Evolutionary conservation across 169 alveolate genomes (phyloP).

Genomic region (Cryptosporidium viatorum): DNA sequence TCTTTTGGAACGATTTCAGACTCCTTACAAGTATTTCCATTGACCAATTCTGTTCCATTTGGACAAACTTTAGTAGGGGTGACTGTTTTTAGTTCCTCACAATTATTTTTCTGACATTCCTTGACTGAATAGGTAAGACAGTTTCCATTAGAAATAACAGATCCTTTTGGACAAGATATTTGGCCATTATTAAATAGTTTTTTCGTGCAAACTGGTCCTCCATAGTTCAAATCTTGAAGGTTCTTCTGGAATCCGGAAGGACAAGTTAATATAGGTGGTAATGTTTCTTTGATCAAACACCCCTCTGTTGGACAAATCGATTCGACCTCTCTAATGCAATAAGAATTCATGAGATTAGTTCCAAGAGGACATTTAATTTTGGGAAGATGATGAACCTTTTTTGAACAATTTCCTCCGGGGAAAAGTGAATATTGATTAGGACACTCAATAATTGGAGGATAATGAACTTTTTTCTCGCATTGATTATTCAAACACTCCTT

Average conservation of each 20-base stretch:
- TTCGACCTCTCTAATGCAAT: slow-evolving; percentile 50
- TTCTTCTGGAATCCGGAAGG: slow-evolving; percentile 58
- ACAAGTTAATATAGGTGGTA: slow-evolving; percentile 10
- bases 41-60: slow-evolving; percentile 21
- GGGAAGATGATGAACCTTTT: slow-evolving; percentile 37
- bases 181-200: slow-evolving; percentile 23
- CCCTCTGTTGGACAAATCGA: slow-evolving; percentile 39
- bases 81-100: neutral
- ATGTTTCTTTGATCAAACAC: slow-evolving; percentile 1
- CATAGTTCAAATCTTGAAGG: neutral
- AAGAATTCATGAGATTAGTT: slow-evolving; percentile 25
- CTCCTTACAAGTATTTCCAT: slow-evolving; percentile 2
- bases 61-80: slow-evolving; percentile 48
- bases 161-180: slow-evolving; percentile 22
- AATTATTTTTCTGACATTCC: slow-evolving; percentile 23
- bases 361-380: slow-evolving; percentile 51
- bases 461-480: slow-evolving; percentile 51
- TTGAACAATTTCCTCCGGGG: slow-evolving; percentile 32
- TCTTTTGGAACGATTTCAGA: slow-evolving; percentile 43
- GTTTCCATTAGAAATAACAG: slow-evolving; percentile 14
- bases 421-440: slow-evolving; percentile 31
- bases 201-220: slow-evolving; percentile 29
- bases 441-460: slow-evolving; percentile 57
- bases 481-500: slow-evolving; percentile 60
- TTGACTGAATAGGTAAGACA: slow-evolving; percentile 26